Base-by-base conservation (phyloP, 495 filamentous ascomycete species). In the Aspergillus leporis region DNA sequence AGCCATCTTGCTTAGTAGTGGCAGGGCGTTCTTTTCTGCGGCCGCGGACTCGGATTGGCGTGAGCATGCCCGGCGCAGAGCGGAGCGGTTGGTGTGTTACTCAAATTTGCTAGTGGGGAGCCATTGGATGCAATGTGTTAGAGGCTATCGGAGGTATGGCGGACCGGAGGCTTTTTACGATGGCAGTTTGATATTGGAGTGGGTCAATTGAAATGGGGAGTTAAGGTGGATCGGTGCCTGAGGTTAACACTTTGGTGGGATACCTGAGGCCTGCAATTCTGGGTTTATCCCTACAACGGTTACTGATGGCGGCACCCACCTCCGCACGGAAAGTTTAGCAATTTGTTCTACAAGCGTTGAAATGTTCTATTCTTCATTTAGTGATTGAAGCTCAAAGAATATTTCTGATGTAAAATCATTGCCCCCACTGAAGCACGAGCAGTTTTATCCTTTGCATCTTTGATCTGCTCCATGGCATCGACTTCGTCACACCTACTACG, bases 1-100 rank as follows among this genome's bases (percentile, higher is more conserved):
- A 19, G 34, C 23, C 55, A 14, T 57, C 63, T 61, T 66, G 1
- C 22, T 7, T 40, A 12, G n/a, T n/a, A 25, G 31, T 52, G 23
- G 43, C 47, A 36, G 32, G 50, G 25, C 16, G 53, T 50, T 34
- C 56, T 51, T 65, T 71, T 40, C 66, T 58, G 52, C 66, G 64
- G 53, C 68, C 68, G 41, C 68, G 68, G 36, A 65, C 60, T 31
- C 57, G 48, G 52, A 71, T 71, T n/a, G 68, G 68, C 40, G 63
- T 71, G 21, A 62, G 62, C 61, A 64, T 70, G 53, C 38, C 63
- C 53, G 46, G 51, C 55, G 38, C 14, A n/a, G n/a, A n/a, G 38
- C 38, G 12, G 38, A n/a, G 38, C 14, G 38, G 38, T 36, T 36
- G 8, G 32, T 10, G 32, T 14, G 4, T 28, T 28, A 6, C 25